Percentiles rank a stretch among this genome's conserved stretches.
These are phyloP conservation scores for Neurospora sp. DNA, from an alignment of 495 filamentous ascomycete species.

Conservation along the genomic window DNA sequence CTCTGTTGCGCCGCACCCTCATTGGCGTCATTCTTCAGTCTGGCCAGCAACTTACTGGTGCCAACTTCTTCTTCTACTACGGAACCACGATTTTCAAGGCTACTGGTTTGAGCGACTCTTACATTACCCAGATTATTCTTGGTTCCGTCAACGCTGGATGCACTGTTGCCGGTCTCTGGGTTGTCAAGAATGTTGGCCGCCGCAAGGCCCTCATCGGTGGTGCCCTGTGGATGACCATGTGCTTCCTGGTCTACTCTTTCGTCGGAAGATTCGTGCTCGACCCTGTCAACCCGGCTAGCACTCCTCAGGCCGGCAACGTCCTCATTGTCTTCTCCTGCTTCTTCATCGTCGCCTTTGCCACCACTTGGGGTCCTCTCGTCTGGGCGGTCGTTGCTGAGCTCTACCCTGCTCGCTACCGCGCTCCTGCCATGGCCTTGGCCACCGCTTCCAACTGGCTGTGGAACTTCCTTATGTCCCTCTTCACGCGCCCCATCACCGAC, in stretches of 20 bases:
- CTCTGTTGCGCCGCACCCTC: conserved; percentile 62
- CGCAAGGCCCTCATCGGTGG: conserved; percentile 56
- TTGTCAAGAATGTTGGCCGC: conserved; percentile 63
- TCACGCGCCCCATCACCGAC: conserved; percentile 51
- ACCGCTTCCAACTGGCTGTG: conserved; percentile 82
- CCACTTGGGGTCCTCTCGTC: conserved; percentile 78
- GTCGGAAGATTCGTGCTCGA: conserved; percentile 52
- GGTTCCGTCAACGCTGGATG: conserved; percentile 64
- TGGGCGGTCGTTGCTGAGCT: conserved; percentile 76
- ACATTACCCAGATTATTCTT: conserved; percentile 65
- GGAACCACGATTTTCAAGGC: conserved; percentile 63
- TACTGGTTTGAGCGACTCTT: conserved; percentile 57
- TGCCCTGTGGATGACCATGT: conserved; percentile 58
- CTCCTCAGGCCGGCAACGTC: conserved; percentile 51
- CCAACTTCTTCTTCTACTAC: conserved; percentile 80
- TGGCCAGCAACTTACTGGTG: conserved; percentile 61
- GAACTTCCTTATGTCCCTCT: conserved; percentile 54
- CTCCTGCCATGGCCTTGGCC: conserved; percentile 63
- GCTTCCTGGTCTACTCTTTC: conserved; percentile 67
- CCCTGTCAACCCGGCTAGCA: conserved; percentile 38
- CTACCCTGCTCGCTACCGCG: conserved; percentile 69
- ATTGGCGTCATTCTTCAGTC: conserved; percentile 64
- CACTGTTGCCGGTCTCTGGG: conserved; percentile 62
- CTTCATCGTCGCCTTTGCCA: conserved; percentile 51
- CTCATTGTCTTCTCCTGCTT: conserved; percentile 79